Percentiles rank a stretch among this genome's conserved stretches.
phyloP scores from a whole-genome alignment of 73 alveolate genomes.

The Tetrahymena elliotti region DNA sequence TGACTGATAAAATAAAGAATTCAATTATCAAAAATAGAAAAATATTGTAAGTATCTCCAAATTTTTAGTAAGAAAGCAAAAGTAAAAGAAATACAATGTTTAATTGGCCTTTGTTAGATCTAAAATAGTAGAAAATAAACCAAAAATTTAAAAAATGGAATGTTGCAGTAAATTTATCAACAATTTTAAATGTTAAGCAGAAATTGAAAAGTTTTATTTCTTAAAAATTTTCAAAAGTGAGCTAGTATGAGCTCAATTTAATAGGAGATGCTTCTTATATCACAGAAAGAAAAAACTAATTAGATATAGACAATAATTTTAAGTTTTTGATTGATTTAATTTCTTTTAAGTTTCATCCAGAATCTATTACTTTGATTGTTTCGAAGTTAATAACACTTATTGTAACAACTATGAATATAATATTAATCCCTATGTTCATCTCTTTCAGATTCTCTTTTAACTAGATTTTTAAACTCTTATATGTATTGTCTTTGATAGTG shows the following conservation, averaged over 20 bases:
- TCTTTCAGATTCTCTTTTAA: background rate
- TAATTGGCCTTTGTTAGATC: background rate
- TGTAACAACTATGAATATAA: background rate
- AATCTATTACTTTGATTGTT: background rate
- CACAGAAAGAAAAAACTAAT: background rate
- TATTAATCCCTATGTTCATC: background rate
- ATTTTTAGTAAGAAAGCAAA: background rate
- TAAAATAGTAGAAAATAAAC: no score
- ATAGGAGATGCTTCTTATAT: background rate
- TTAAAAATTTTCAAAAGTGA: background rate
- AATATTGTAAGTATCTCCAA: background rate
- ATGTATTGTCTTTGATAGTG: background rate
- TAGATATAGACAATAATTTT: background rate
- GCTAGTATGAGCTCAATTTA: background rate
- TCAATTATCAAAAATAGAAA: background rate
- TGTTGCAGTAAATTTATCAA: background rate
- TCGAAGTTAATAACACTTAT: background rate
- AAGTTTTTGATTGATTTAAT: background rate
- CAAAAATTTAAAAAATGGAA: background rate
- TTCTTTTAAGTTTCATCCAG: background rate
- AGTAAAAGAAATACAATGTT: background rate
- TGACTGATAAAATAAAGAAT: background rate
- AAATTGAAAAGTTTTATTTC: background rate
- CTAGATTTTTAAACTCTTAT: background rate
- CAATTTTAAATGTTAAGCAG: background rate